Base-by-base conservation (phyloP, 2,329 filamentous ascomycete genomes). In the Neobulgaria alba region DNA sequence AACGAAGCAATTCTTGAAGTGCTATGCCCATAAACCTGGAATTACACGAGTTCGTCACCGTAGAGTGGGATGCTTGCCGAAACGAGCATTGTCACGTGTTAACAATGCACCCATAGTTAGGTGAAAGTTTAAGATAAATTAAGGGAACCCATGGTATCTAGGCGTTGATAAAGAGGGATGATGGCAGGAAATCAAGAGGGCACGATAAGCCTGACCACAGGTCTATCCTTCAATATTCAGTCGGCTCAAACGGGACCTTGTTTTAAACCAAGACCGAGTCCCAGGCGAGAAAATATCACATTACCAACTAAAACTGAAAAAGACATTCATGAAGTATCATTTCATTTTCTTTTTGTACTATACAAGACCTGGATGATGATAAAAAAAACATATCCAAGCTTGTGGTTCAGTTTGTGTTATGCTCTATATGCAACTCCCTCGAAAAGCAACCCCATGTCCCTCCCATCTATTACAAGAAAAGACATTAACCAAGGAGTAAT, bases 381-480 rank as follows among this genome's bases (percentile, higher is more conserved):
- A n/a, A n/a, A n/a, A n/a, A n/a, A n/a, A n/a, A 23, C 20, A n/a
- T 30, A 45, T 26, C 36, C 23, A 29, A 31, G 29, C 32, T 16
- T 41, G 35, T 41, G 19, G 32, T 29, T 29, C 32, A 15, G 20
- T 40, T 36, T 44, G 36, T 37, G 33, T 29, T 39, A 31, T 18
- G 29, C 33, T 36, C 31, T 37, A 36, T 18, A 17, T 35, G 29
- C 32, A 33, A 31, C 17, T 38, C 42, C 35, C 19, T 34, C 15
- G 10, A 19, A 30, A 42, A 36, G 29, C 23, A 34, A 29, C 17
- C 39, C 32, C 36, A 33, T 36, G n/a, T 29, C 35, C 38, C 31
- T 16, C 31, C 42, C 33, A 38, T 50, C 45, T 50, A 52, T 50
- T 52, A 52, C 37, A 46, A 50, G 46, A 53, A 54, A 50, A 52